Evolutionary conservation across 371 early-diverging fungal species (phyloP).

Genomic region (Rhizopus arrhizus): DNA sequence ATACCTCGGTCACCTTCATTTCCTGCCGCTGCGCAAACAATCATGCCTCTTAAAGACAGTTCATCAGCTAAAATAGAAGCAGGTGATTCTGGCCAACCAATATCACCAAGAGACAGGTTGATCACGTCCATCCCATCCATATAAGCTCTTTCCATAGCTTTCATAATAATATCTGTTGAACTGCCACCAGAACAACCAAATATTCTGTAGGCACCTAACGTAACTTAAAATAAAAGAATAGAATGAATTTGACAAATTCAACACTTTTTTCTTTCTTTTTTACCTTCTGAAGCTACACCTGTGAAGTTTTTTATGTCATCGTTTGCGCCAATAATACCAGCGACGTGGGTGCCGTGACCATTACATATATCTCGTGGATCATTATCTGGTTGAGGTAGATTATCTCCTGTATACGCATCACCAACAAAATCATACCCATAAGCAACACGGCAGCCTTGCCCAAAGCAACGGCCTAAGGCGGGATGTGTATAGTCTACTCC

Average conservation of each 20-base stretch:
- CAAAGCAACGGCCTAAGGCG: conserved; percentile 74
- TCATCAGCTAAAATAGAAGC: conserved; percentile 43
- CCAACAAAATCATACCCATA: conserved; percentile 69
- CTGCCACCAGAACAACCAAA: conserved; percentile 79
- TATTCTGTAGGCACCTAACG: conserved; percentile 68
- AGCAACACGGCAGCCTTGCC: conserved; percentile 58
- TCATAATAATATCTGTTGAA: conserved; percentile 70
- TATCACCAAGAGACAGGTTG: conserved; percentile 47
- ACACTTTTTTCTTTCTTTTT: background rate
- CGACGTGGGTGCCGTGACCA: conserved; percentile 38
- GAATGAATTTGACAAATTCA: background rate
- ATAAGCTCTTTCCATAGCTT: conserved; percentile 72
- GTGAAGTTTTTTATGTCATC: conserved; percentile 42
- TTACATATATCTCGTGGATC: conserved; percentile 38
- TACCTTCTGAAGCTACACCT: conserved; percentile 68
- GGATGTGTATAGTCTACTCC: conserved; percentile 72
- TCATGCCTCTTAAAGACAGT: conserved; percentile 36
- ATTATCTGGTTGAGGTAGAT: conserved; percentile 24
- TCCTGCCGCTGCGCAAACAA: conserved; percentile 62
- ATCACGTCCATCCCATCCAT: conserved; percentile 65
- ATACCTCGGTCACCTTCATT: conserved; percentile 74
- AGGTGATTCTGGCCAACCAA: conserved; percentile 52
- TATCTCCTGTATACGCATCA: conserved; percentile 37
- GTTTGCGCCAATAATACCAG: conserved; percentile 67
- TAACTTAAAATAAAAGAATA: conserved; percentile 30